A percentile compares a stretch with the other conserved stretches of the same genome.
These are phyloP conservation scores for Pseudogymnoascus sp. DNA, from an alignment of 2,329 filamentous ascomycete species.

Conservation along the genomic window DNA sequence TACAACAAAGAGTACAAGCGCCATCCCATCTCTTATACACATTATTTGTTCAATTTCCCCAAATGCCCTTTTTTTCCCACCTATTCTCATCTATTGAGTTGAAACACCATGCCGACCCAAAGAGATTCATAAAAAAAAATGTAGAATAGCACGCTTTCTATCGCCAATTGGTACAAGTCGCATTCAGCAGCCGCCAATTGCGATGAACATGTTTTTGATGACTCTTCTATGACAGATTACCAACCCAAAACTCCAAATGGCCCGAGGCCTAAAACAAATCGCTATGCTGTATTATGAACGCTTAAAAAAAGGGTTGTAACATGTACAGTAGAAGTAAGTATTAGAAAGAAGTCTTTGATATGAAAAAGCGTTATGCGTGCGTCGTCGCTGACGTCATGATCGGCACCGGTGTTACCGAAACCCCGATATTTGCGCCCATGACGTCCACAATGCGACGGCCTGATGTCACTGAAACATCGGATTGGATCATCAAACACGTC, in stretches of 20 bases:
- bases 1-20: slow-evolving; percentile 7
- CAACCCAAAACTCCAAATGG: not conserved
- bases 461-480: slow-evolving; percentile 6
- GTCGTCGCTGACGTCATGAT: slow-evolving; percentile 3
- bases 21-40: not conserved
- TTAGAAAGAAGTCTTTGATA: not conserved
- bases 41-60: not conserved
- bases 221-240: slow-evolving; percentile 4
- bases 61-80: not conserved
- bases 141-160: not conserved
- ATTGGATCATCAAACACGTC: slow-evolving; percentile 17
- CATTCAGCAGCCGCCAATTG: not conserved
- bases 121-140: not conserved
- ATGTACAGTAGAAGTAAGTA: slow-evolving; percentile 2
- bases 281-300: slow-evolving; percentile 5
- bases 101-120: not conserved
- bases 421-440: not conserved
- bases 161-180: not conserved
- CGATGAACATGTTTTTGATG: slow-evolving; percentile 6
- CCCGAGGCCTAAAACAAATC: not conserved
- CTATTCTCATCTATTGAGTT: not conserved
- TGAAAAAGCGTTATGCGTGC: not conserved
- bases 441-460: not conserved
- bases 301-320: not conserved
- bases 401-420: not conserved